phyloP scores from a whole-genome alignment of 345 rosid genomes.

The Boechera divaricarpa region DNA sequence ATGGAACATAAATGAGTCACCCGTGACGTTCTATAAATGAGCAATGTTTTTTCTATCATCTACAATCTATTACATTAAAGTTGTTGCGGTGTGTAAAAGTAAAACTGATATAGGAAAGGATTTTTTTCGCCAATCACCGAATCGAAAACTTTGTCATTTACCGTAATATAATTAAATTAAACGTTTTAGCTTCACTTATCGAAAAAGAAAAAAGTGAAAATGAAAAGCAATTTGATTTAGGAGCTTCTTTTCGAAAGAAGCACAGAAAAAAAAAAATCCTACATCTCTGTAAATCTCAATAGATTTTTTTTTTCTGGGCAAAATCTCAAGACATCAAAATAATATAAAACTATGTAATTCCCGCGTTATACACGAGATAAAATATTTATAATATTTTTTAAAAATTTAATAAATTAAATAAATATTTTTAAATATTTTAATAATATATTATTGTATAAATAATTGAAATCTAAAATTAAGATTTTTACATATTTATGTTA shows the following conservation, averaged over 20 bases:
- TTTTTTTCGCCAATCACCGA: background rate
- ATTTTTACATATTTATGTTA: too few species aligned
- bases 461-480: too few species aligned
- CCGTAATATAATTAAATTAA: background rate
- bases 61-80: background rate
- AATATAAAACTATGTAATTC: too few species aligned
- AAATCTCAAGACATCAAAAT: background rate
- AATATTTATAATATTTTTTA: too few species aligned
- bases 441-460: too few species aligned
- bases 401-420: too few species aligned
- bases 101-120: background rate
- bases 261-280: background rate
- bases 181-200: slow-evolving; percentile 29
- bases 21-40: slow-evolving; percentile 22
- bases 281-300: slow-evolving; percentile 9
- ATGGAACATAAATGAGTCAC: slow-evolving; percentile 28
- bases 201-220: slow-evolving; percentile 40
- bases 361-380: too few species aligned
- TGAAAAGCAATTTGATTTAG: slow-evolving; percentile 41
- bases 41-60: background rate
- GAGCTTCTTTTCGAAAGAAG: slow-evolving; percentile 26
- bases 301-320: background rate
- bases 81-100: background rate
- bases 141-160: slow-evolving; percentile 17
- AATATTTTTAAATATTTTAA: too few species aligned